Percentiles rank a stretch among this genome's conserved stretches.
These are phyloP conservation scores for Ophiostoma sp. DNA, from an alignment of 2,329 filamentous ascomycete species.

Conservation along the genomic window DNA sequence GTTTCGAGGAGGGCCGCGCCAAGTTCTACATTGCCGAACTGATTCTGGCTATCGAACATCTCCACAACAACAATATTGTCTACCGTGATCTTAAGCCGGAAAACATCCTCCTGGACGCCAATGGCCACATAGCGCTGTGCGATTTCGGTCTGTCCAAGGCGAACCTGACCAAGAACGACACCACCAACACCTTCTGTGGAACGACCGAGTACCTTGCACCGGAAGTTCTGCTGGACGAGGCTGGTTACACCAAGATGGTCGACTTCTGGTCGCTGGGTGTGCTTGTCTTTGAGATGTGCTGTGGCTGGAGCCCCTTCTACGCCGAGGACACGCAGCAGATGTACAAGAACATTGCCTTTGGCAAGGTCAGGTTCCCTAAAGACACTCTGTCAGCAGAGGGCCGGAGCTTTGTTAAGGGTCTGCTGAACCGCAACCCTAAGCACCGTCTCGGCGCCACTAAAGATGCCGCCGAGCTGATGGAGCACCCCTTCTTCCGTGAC, in stretches of 20 bases:
- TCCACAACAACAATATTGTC: constrained; percentile 96
- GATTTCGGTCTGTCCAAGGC: constrained; percentile 98
- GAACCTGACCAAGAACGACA: constrained; percentile 94
- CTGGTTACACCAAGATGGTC: constrained; percentile 99
- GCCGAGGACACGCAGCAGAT: constrained; percentile 99
- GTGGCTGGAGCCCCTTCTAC: constrained; percentile 98
- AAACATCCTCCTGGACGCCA: constrained; percentile 94
- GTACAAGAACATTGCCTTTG: constrained; percentile 99
- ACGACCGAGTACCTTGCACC: constrained; percentile 97
- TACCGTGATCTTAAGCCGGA: constrained; percentile 97
- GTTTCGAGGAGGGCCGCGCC: constrained; percentile 89
- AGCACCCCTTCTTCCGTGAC: constrained; percentile 90
- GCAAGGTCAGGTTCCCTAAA: constrained; percentile 93
- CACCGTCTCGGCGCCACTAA: constrained; percentile 87
- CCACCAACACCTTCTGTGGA: constrained; percentile 97
- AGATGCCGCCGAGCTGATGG: constrained; percentile 92
- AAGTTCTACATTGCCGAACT: constrained; percentile 99
- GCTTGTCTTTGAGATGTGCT: constrained; percentile 99
- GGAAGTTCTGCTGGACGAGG: constrained; percentile 91
- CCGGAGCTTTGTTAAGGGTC: constrained; percentile 94
- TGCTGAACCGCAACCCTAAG: constrained; percentile 95
- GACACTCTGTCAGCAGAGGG: constrained; percentile 94
- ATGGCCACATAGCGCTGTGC: constrained; percentile 95
- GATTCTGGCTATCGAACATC: constrained; percentile 89
- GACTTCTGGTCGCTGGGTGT: constrained; percentile 99